A percentile compares a stretch with the other conserved stretches of the same genome.
phyloP scores from a whole-genome alignment of 441 rosid species.

The Pelargonium cotyledonis region DNA sequence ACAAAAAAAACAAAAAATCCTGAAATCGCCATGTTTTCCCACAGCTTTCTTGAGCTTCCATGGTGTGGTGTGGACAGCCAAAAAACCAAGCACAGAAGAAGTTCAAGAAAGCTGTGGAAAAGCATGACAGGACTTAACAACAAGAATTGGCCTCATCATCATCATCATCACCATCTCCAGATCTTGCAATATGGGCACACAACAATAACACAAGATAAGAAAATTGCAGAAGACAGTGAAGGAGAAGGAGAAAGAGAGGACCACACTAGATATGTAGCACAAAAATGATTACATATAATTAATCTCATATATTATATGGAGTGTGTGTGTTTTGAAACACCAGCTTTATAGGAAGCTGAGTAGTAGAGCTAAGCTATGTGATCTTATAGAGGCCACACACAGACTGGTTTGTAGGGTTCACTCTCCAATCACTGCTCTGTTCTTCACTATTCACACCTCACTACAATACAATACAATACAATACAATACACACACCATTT shows the following conservation, averaged over 20 bases:
- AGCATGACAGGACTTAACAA: neutral
- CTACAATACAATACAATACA: neutral
- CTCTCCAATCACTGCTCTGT: neutral
- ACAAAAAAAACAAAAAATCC: too few species aligned
- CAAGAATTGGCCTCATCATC: neutral
- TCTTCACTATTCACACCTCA: neutral
- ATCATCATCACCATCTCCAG: neutral
- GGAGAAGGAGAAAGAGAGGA: too few species aligned
- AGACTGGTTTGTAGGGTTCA: neutral
- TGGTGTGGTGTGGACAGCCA: neutral
- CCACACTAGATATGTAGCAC: too few species aligned
- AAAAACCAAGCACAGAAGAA: neutral
- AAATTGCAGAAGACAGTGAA: too few species aligned
- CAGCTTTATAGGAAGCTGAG: neutral
- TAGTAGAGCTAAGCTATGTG: too few species aligned
- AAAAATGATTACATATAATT: too few species aligned
- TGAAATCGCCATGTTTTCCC: neutral
- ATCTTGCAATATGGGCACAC: too few species aligned
- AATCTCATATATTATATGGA: too few species aligned
- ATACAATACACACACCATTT: too few species aligned
- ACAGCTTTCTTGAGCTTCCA: slow-evolving; percentile 3
- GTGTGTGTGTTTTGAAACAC: too few species aligned
- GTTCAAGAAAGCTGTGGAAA: slow-evolving; percentile 2
- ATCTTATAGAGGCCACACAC: too few species aligned
- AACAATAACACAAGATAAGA: too few species aligned